Conservation (phyloP, 805 yeast genomes). For the Diddensiella transvaalensis region DNA sequence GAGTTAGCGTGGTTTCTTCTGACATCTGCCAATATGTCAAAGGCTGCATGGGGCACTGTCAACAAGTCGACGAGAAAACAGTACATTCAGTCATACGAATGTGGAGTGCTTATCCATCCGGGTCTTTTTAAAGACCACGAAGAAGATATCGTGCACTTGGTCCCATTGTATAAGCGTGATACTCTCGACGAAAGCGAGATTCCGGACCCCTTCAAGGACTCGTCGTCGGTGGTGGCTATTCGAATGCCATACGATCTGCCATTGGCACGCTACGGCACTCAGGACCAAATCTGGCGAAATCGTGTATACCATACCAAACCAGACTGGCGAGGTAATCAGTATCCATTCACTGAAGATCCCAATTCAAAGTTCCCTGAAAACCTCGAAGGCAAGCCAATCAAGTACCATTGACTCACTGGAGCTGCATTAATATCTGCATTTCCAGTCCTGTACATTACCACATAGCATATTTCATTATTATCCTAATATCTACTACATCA, state of each 20-base stretch:
- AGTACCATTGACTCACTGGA: too few species aligned
- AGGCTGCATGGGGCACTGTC: slow-evolving; percentile 75
- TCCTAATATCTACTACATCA: too few species aligned
- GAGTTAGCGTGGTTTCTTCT: slow-evolving; percentile 64
- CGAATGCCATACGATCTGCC: slow-evolving; percentile 24
- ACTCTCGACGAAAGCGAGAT: slow-evolving; percentile 7
- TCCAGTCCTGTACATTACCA: too few species aligned
- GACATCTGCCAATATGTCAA: slow-evolving; percentile 72
- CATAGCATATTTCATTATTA: too few species aligned
- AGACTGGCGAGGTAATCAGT: slow-evolving; percentile 21
- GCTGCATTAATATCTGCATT: too few species aligned
- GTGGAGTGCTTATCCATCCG: slow-evolving; percentile 48
- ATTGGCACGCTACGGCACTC: slow-evolving; percentile 8
- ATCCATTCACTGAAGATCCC: too few species aligned
- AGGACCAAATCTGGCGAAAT: slow-evolving; percentile 20
- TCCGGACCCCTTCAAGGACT: not conserved
- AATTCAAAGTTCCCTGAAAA: too few species aligned
- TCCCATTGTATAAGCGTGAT: slow-evolving; percentile 46
- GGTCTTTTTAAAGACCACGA: slow-evolving; percentile 23
- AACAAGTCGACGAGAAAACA: slow-evolving; percentile 24
- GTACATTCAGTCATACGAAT: slow-evolving; percentile 46
- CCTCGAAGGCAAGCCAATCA: too few species aligned
- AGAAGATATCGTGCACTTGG: slow-evolving; percentile 29
- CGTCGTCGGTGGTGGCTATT: slow-evolving; percentile 5
- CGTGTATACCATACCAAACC: slow-evolving; percentile 13